Conservation (phyloP, 2,329 filamentous ascomycete species). For the Didymella pomorum region DNA sequence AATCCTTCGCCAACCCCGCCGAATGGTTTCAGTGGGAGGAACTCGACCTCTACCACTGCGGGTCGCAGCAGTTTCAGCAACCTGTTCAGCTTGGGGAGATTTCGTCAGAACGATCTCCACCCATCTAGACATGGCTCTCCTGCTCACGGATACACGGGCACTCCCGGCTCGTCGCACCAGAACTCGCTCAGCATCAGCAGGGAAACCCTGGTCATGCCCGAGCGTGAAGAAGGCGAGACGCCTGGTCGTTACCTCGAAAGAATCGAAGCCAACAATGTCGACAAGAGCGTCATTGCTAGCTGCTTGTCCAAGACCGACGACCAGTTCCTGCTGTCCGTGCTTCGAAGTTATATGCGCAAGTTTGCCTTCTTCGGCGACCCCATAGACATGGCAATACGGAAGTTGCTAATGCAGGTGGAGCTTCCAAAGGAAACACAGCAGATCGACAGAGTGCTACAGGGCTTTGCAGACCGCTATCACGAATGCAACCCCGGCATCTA, state of each 20-base stretch:
- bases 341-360: constrained; percentile 93
- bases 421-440: constrained; percentile 97
- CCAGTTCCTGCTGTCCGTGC: constrained; percentile 79
- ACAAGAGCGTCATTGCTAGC: constrained; percentile 82
- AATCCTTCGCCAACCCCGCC: constrained; percentile 68
- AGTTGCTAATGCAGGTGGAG: constrained; percentile 95
- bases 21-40: constrained; percentile 62
- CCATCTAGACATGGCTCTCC: constrained; percentile 68
- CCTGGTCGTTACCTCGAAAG: constrained; percentile 87
- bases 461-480: constrained; percentile 95
- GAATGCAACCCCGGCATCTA: constrained; percentile 99
- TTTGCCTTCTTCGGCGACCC: constrained; percentile 97
- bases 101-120: constrained; percentile 80
- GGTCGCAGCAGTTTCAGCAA: constrained; percentile 94
- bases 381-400: constrained; percentile 96
- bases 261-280: constrained; percentile 79
- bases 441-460: constrained; percentile 91
- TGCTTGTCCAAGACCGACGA: constrained; percentile 87
- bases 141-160: constrained; percentile 66
- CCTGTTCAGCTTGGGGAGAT: constrained; percentile 76
- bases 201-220: constrained; percentile 74
- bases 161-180: constrained; percentile 78
- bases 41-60: constrained; percentile 82
- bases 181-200: constrained; percentile 82
- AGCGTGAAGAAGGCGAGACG: constrained; percentile 85